Conservation (phyloP, 169 alveolate species). For the Plasmodium cynomolgi region DNA sequence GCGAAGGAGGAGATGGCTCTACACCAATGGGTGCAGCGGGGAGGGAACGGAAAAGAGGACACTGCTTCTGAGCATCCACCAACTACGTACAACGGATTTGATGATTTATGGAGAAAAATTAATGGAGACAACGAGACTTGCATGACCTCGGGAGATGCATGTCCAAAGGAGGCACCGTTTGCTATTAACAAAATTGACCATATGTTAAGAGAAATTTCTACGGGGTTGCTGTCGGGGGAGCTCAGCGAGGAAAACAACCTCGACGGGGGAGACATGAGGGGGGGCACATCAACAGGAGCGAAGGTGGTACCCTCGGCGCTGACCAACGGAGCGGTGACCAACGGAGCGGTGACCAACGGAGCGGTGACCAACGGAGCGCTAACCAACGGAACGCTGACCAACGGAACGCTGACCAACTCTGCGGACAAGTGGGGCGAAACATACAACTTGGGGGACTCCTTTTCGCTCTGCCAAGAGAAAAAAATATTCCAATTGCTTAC, state of each 20-base stretch:
- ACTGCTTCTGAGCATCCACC: neutral
- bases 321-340: neutral
- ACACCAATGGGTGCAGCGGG: neutral
- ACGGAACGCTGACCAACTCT: neutral
- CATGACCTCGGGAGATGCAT: neutral
- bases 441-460: neutral
- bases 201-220: neutral
- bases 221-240: neutral
- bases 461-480: constrained; percentile 13
- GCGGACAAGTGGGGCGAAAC: neutral
- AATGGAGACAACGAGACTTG: neutral
- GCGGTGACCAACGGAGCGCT: neutral
- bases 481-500: constrained; percentile 22
- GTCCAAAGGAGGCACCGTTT: neutral
- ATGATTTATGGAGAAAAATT: neutral
- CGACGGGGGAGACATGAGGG: neutral
- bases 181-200: neutral
- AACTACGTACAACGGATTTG: neutral
- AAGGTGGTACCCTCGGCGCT: neutral
- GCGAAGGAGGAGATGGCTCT: neutral
- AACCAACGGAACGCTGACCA: neutral
- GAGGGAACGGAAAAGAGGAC: neutral
- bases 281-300: neutral
- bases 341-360: neutral
- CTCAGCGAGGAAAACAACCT: neutral